Evolutionary conservation across 1,139 yeast genomes (phyloP).

Genomic region (Yamadazyma dendronema): DNA sequence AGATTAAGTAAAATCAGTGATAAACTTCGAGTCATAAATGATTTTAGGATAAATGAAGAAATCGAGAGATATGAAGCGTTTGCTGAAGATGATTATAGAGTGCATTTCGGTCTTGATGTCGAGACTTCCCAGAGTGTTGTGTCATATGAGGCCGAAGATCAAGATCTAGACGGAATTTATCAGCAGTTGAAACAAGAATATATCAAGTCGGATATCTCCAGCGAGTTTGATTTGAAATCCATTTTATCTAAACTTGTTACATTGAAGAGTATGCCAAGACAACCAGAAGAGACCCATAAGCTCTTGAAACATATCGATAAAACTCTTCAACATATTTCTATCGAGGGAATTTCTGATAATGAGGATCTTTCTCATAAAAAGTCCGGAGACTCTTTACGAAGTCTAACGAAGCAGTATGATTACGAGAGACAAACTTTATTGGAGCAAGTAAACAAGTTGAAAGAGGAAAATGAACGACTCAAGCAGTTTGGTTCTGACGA

Average conservation of each 20-base stretch:
- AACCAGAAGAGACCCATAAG: slow-evolving; percentile 21
- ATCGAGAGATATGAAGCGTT: slow-evolving; percentile 41
- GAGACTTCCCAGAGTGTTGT: slow-evolving; percentile 13
- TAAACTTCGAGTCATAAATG: slow-evolving; percentile 33
- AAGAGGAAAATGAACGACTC: slow-evolving; percentile 24
- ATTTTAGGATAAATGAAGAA: slow-evolving; percentile 43
- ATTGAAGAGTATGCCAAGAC: slow-evolving; percentile 24
- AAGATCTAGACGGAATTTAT: slow-evolving; percentile 21
- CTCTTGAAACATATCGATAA: slow-evolving; percentile 29
- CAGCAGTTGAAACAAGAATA: slow-evolving; percentile 15
- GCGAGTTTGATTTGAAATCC: slow-evolving; percentile 15
- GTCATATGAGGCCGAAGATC: slow-evolving; percentile 10
- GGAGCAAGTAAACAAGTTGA: slow-evolving; percentile 22
- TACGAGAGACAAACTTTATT: slow-evolving; percentile 2
- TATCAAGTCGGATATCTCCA: slow-evolving; percentile 12
- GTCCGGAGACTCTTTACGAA: background rate
- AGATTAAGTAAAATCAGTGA: slow-evolving; percentile 39
- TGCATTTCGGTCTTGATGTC: slow-evolving; percentile 15
- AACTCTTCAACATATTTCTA: slow-evolving; percentile 29
- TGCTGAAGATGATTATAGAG: slow-evolving; percentile 41
- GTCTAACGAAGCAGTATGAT: background rate
- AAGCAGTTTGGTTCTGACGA: slow-evolving; percentile 22
- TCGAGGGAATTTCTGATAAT: slow-evolving; percentile 16
- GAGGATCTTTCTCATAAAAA: background rate
- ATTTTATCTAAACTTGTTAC: slow-evolving; percentile 14